These are phyloP conservation scores for barley (Hordeum vulgare) DNA, from an alignment of 176 grass and related monocot genomes.

Conservation along the genomic window DNA sequence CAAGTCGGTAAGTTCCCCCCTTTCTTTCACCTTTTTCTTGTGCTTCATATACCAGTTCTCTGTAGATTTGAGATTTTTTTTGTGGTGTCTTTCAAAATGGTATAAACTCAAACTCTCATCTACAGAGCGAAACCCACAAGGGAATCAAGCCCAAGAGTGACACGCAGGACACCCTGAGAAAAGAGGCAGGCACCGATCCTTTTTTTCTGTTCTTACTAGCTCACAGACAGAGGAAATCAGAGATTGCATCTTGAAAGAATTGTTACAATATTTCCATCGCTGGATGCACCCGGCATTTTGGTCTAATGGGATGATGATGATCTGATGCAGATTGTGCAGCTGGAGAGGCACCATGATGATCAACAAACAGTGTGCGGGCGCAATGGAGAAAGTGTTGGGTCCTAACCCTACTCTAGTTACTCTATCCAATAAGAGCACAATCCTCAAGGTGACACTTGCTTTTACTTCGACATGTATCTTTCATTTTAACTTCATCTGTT, in stretches of 20 bases:
- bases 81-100: conserved; percentile 29
- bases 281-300: neutral
- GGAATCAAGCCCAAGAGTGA: conserved; percentile 28
- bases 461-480: too few species aligned
- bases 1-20: conserved; percentile 31
- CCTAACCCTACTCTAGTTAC: conserved; percentile 40
- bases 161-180: conserved; percentile 43
- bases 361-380: conserved; percentile 54
- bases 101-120: conserved; percentile 31
- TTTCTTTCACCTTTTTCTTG: neutral
- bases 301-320: neutral
- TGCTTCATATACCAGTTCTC: neutral
- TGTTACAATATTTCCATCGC: neutral
- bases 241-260: neutral
- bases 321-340: conserved; percentile 58
- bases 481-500: neutral
- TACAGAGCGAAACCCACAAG: conserved; percentile 29
- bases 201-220: neutral
- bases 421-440: conserved; percentile 28
- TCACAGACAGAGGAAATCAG: neutral
- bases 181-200: conserved; percentile 52
- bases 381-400: conserved; percentile 76
- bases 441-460: conserved; percentile 50
- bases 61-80: conserved; percentile 4
- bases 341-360: conserved; percentile 74